phyloP scores from a whole-genome alignment of 2,329 filamentous ascomycete species.

The Botryotinia globosa region DNA sequence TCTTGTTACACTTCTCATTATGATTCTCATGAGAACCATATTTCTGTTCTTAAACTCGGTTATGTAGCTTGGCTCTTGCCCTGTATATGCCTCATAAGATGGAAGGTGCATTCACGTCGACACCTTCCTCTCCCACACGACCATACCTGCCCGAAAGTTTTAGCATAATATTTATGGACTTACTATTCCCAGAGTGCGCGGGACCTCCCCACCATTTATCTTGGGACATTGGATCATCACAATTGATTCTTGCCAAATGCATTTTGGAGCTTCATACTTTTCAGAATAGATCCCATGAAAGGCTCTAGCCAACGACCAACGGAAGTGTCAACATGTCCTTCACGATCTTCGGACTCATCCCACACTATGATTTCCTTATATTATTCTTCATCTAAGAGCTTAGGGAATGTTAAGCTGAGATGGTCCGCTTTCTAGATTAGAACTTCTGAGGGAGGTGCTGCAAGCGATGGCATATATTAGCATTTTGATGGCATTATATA shows the following conservation, averaged over 20 bases:
- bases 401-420: neutral
- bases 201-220: neutral
- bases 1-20: neutral
- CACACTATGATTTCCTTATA: neutral
- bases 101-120: neutral
- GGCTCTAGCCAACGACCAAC: neutral
- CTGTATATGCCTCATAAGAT: neutral
- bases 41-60: neutral
- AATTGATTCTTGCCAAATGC: neutral
- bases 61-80: neutral
- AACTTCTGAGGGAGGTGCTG: neutral
- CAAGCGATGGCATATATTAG: neutral
- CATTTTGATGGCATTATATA: neutral
- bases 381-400: neutral
- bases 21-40: neutral
- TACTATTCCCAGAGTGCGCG: neutral
- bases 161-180: neutral
- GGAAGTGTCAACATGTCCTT: neutral
- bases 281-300: neutral
- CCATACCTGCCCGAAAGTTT: neutral
- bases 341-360: neutral
- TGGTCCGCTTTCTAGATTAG: neutral
- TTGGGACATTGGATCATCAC: neutral
- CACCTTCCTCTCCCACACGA: neutral
- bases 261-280: neutral